Conservation (phyloP, 345 rosid genomes). For the Carallia pectinifolia region DNA sequence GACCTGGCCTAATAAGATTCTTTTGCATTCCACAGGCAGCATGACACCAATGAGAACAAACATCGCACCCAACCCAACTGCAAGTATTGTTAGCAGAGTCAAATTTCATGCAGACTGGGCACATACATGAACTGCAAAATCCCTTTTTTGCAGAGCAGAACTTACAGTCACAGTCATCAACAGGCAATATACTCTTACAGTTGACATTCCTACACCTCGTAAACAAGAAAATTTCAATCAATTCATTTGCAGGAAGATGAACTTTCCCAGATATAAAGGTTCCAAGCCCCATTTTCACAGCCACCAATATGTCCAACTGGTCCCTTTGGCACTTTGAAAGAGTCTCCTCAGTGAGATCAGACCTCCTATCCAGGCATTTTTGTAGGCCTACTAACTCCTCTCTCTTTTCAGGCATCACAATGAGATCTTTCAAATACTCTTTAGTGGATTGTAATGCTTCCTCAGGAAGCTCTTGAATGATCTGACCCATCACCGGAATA, state of each 20-base stretch:
- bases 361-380: constrained; percentile 63
- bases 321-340: constrained; percentile 76
- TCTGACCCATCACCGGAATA: constrained; percentile 59
- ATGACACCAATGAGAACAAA: constrained; percentile 99
- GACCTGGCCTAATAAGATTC: constrained; percentile 80
- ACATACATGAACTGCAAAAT: constrained; percentile 95
- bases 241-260: constrained; percentile 49
- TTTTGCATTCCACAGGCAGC: constrained; percentile 88
- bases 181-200: constrained; percentile 75
- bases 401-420: constrained; percentile 55
- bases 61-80: constrained; percentile 99
- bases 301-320: constrained; percentile 72
- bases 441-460: constrained; percentile 67
- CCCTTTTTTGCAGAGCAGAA: constrained; percentile 81
- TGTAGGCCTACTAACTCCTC: constrained; percentile 64
- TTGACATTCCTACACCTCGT: constrained; percentile 80
- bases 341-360: constrained; percentile 85
- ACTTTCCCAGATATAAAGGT: constrained; percentile 64
- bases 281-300: constrained; percentile 67
- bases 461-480: constrained; percentile 68
- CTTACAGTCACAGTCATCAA: constrained; percentile 96
- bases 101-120: constrained; percentile 82
- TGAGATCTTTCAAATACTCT: constrained; percentile 61
- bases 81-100: constrained; percentile 94
- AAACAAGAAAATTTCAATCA: constrained; percentile 78